Conservation (phyloP, 495 filamentous ascomycete genomes). For the Daldinia vernicosa region DNA sequence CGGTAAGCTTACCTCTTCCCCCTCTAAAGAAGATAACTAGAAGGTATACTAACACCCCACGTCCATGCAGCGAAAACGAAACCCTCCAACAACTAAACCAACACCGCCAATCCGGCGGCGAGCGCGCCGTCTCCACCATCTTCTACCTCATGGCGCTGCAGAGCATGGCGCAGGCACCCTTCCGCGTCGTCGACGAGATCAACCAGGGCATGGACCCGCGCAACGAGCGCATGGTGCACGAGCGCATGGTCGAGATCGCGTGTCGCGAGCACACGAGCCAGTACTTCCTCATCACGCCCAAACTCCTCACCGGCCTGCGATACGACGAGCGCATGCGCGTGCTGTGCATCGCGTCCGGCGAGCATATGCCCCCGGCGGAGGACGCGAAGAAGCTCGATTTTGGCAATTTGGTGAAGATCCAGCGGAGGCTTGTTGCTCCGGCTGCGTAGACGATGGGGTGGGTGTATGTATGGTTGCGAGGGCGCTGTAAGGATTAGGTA, state of each 20-base stretch:
- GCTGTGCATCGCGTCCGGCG: conserved; percentile 91
- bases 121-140: conserved; percentile 95
- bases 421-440: conserved; percentile 47
- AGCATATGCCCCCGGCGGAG: conserved; percentile 75
- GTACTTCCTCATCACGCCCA: conserved; percentile 99
- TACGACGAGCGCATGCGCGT: conserved; percentile 93
- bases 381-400: conserved; percentile 66
- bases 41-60: conserved; percentile 1
- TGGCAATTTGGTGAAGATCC: conserved; percentile 57
- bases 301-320: conserved; percentile 82
- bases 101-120: conserved; percentile 95
- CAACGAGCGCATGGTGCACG: conserved; percentile 97
- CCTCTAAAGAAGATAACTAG: neutral
- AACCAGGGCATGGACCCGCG: conserved; percentile 99
- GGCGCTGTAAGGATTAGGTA: neutral
- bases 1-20: conserved; percentile 60
- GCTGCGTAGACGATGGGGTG: conserved; percentile 33
- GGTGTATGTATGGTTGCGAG: neutral
- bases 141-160: conserved; percentile 99
- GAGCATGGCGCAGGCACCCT: conserved; percentile 91
- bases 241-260: conserved; percentile 93
- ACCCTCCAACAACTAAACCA: conserved; percentile 82
- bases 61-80: conserved; percentile 71
- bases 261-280: conserved; percentile 75
- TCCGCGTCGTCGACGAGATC: conserved; percentile 99